These are phyloP conservation scores for Pochonia chlamydosporia DNA, from an alignment of 2,329 filamentous ascomycete species.

Conservation along the genomic window DNA sequence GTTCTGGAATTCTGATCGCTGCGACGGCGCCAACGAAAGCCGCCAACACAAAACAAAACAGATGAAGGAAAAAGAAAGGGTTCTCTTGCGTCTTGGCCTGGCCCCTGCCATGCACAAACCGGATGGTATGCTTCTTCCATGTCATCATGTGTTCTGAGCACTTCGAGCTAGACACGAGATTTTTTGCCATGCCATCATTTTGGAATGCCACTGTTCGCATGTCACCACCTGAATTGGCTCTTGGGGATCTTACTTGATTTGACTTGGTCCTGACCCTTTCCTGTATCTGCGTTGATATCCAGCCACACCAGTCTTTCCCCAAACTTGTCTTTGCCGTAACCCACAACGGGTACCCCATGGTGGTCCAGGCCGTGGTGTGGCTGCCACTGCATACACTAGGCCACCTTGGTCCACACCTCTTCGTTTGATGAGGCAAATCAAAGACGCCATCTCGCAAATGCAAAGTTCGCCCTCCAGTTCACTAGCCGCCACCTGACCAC, in stretches of 20 bases:
- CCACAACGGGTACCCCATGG: not conserved
- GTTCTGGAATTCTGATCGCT: not conserved
- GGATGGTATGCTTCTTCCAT: no score
- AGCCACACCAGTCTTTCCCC: not conserved
- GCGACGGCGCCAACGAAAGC: no score
- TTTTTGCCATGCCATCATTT: no score
- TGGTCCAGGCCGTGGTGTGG: slow-evolving; percentile 1
- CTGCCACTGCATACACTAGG: not conserved
- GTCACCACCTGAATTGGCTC: not conserved
- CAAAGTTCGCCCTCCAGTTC: not conserved
- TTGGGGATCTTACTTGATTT: not conserved
- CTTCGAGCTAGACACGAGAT: no score
- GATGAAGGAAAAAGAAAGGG: no score
- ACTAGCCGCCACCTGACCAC: slow-evolving; percentile 2
- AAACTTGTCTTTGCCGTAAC: not conserved
- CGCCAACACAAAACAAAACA: no score
- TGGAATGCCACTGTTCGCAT: no score
- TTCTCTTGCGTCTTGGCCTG: no score
- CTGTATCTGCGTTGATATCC: not conserved
- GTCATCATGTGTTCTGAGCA: no score
- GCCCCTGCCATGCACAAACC: no score
- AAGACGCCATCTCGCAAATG: not conserved
- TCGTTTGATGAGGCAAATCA: slow-evolving; percentile 1
- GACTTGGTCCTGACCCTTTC: not conserved
- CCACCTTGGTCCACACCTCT: slow-evolving; percentile 4